Conservation (phyloP, 1,284 basidiomycete species). For the Boletellus deceptivus region DNA sequence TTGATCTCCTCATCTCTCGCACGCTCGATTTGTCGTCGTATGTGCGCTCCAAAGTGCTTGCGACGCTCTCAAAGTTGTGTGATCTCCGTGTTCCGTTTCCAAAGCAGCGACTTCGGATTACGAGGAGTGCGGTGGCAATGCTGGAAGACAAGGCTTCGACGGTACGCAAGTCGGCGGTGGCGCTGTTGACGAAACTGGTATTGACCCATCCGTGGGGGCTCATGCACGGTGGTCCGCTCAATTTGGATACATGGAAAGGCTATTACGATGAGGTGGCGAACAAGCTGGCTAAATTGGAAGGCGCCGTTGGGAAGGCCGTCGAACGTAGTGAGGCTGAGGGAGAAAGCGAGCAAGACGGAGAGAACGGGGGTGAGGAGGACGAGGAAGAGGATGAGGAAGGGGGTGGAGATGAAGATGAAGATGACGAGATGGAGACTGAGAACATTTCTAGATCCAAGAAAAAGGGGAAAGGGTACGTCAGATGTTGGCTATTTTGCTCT, state of each 20-base stretch:
- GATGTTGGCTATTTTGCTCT: neutral
- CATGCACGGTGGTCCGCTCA: slow-evolving; percentile 83
- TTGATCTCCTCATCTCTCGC: slow-evolving; percentile 82
- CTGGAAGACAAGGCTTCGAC: slow-evolving; percentile 90
- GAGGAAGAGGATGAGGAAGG: slow-evolving; percentile 34
- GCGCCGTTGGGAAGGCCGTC: slow-evolving; percentile 54
- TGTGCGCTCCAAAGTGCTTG: slow-evolving; percentile 86
- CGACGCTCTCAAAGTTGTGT: slow-evolving; percentile 69
- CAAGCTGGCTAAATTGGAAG: slow-evolving; percentile 60
- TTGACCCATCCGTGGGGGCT: slow-evolving; percentile 88
- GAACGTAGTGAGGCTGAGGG: slow-evolving; percentile 39
- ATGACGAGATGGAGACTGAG: slow-evolving; percentile 35
- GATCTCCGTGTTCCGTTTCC: slow-evolving; percentile 81
- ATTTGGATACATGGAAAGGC: slow-evolving; percentile 71
- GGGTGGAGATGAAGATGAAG: slow-evolving; percentile 37
- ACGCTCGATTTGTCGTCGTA: slow-evolving; percentile 89
- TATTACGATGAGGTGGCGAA: slow-evolving; percentile 67
- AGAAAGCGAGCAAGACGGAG: slow-evolving; percentile 42
- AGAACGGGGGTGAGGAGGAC: slow-evolving; percentile 36
- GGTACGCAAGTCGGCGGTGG: slow-evolving; percentile 84
- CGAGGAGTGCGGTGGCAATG: slow-evolving; percentile 73
- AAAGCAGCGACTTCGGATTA: slow-evolving; percentile 78
- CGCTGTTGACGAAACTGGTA: slow-evolving; percentile 76
- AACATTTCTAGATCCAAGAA: slow-evolving; percentile 35
- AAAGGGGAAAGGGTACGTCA: slow-evolving; percentile 23